A percentile compares a stretch with the other conserved stretches of the same genome.
Conservation (phyloP, 1,139 yeast species). For the Suhomyces terraborum region DNA sequence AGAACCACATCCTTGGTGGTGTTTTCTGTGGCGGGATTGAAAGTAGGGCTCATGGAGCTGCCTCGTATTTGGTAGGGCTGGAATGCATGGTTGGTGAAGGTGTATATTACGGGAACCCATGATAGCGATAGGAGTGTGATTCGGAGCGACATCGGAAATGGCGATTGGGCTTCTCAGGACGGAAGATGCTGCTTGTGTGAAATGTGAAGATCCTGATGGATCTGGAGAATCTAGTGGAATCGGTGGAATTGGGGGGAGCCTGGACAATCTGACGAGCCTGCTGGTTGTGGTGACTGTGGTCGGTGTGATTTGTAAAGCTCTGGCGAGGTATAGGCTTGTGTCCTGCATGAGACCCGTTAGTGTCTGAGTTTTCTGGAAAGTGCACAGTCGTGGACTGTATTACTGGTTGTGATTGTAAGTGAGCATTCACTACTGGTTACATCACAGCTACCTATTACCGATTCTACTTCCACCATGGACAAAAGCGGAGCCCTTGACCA, state of each 20-base stretch:
- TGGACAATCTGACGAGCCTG: too few relatives aligned
- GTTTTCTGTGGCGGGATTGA: constrained; percentile 64
- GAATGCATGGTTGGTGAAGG: constrained; percentile 68
- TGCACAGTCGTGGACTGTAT: neutral
- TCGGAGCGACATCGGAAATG: constrained; percentile 12
- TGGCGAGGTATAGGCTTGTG: too few relatives aligned
- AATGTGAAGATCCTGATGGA: too few relatives aligned
- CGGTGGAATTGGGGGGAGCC: too few relatives aligned
- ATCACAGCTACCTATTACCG: too few relatives aligned
- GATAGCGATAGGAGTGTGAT: constrained; percentile 37
- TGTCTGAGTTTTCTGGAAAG: neutral
- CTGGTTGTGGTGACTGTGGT: neutral
- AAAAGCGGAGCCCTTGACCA: constrained; percentile 46
- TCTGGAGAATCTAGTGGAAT: too few relatives aligned
- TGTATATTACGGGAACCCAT: constrained; percentile 82
- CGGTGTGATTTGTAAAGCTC: too few relatives aligned
- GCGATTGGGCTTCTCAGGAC: neutral
- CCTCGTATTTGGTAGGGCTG: constrained; percentile 83
- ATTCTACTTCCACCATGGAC: constrained; percentile 11
- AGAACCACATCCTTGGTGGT: constrained; percentile 66
- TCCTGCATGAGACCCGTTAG: neutral
- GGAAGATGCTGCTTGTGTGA: too few relatives aligned
- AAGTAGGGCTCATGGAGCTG: constrained; percentile 84
- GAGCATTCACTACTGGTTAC: too few relatives aligned
- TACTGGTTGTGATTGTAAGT: neutral